Base-by-base conservation (phyloP, 2,329 filamentous ascomycete species). In the Akanthomyces muscarius region DNA sequence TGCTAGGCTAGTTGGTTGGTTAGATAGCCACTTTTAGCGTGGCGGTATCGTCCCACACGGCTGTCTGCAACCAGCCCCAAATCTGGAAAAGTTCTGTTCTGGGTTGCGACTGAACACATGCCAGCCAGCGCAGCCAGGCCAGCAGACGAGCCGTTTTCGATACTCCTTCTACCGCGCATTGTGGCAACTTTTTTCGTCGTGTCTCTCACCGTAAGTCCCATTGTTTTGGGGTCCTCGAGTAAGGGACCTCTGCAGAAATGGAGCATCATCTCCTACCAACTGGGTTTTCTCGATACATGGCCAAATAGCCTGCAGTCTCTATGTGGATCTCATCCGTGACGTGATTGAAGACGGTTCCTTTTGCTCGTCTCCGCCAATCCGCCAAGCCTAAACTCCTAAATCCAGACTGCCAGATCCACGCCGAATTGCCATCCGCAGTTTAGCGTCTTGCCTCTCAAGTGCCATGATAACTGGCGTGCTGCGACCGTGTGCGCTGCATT, bases 241-340 rank as follows among this genome's bases (percentile, higher is more conserved):
- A 58, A 58, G 44, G 55, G 55, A 58, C 44, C 7, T 11, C n/a
- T 42, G 25, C 14, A n/a, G 36, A 41, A 28, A 54, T 42, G 52
- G 52, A 54, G 52, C 23, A 53, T 54, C 23, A 11, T 53, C 13
- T 16, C n/a, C 33, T 23, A 25, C 18, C 8, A 36, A 16, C 33
- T 41, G 10, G 33, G 21, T 36, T 42, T 30, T 23, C 18, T 28
- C 23, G 47, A 50, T 50, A 28, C 14, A 28, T 48, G 42, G 52
- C 7, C 50, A 53, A 33, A 30, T n/a, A 36, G 50, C 21, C 33
- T 41, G 10, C 52, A 41, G 28, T 5, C 21, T 28, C 36, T 28
- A 23, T 51, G 58, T 61, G 58, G 58, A 61, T 61, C 58, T 36
- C 36, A 1, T 52, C 58, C 21, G 58, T 61, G 58, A 54, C 58